phyloP scores from a whole-genome alignment of 1,284 basidiomycete species.

The Cystobasidium sp. region DNA sequence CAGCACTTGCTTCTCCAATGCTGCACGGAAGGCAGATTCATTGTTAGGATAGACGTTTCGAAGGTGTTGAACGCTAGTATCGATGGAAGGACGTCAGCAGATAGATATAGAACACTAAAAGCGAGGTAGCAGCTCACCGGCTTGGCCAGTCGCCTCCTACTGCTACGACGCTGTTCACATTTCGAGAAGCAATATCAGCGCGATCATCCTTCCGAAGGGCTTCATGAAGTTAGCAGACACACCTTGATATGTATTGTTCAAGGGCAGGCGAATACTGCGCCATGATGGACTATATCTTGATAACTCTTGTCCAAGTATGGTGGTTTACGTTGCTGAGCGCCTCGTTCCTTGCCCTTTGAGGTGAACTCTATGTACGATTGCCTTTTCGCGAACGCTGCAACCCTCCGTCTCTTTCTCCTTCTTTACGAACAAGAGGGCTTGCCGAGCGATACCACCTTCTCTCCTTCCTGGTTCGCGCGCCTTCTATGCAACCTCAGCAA shows the following conservation, averaged over 20 bases:
- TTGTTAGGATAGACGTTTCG: conserved; percentile 25
- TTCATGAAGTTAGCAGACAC: not conserved
- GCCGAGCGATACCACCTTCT: too few species aligned
- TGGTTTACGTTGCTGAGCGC: not conserved
- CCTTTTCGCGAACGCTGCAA: too few species aligned
- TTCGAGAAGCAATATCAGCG: not conserved
- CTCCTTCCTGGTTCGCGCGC: too few species aligned
- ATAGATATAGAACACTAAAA: not conserved
- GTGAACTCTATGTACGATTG: too few species aligned
- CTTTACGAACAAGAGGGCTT: too few species aligned
- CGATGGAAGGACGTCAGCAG: not conserved
- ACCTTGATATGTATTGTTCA: conserved; percentile 37
- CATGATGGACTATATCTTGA: not conserved
- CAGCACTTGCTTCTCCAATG: conserved; percentile 17
- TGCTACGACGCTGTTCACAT: conserved; percentile 20
- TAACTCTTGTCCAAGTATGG: not conserved
- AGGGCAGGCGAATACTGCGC: conserved; percentile 16
- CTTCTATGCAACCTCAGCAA: too few species aligned
- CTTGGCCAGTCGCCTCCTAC: conserved; percentile 40
- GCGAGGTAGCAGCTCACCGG: not conserved
- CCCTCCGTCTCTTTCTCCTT: too few species aligned
- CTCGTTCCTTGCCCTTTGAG: too few species aligned
- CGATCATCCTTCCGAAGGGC: not conserved
- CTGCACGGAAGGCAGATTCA: conserved; percentile 21
- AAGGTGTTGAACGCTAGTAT: conserved; percentile 30